Conservation (phyloP, 1,284 basidiomycete genomes). For the Moesziomyces parantarcticus region DNA sequence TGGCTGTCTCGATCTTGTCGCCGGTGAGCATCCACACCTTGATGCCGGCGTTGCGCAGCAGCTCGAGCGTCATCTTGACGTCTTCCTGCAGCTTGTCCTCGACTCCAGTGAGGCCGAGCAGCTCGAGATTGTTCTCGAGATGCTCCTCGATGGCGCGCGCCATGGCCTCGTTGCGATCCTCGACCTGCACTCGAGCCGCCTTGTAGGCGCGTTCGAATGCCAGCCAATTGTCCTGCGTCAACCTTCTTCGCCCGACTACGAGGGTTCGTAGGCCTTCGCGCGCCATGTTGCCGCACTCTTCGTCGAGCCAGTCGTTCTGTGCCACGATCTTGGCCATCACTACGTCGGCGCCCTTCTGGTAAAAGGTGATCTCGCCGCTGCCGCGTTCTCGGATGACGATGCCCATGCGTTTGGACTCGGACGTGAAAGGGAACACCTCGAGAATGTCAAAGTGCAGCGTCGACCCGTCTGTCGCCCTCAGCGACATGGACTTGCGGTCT, state of each 20-base stretch:
- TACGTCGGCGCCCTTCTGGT: conserved; percentile 97
- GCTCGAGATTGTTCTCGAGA: conserved; percentile 88
- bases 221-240: conserved; percentile 77
- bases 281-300: conserved; percentile 98
- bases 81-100: conserved; percentile 99
- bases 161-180: conserved; percentile 80
- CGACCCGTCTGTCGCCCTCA: conserved; percentile 51
- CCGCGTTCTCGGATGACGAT: conserved; percentile 86
- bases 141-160: conserved; percentile 77
- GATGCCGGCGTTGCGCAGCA: conserved; percentile 93
- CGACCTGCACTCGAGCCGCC: conserved; percentile 78
- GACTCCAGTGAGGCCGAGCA: conserved; percentile 93
- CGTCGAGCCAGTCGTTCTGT: conserved; percentile 98
- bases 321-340: conserved; percentile 95
- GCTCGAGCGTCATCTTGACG: conserved; percentile 90
- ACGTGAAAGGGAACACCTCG: conserved; percentile 95
- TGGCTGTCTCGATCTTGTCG: conserved; percentile 98
- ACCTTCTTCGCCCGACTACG: conserved; percentile 85
- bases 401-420: conserved; percentile 98
- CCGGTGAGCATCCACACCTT: conserved; percentile 99
- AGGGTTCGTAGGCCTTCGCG: conserved; percentile 93
- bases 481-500: conserved; percentile 83
- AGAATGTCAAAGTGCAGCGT: conserved; percentile 82
- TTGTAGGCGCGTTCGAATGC: conserved; percentile 82
- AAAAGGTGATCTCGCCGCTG: conserved; percentile 83